Evolutionary conservation across 805 yeast genomes (phyloP).

Genomic region (Hanseniaspora jakobsenii): DNA sequence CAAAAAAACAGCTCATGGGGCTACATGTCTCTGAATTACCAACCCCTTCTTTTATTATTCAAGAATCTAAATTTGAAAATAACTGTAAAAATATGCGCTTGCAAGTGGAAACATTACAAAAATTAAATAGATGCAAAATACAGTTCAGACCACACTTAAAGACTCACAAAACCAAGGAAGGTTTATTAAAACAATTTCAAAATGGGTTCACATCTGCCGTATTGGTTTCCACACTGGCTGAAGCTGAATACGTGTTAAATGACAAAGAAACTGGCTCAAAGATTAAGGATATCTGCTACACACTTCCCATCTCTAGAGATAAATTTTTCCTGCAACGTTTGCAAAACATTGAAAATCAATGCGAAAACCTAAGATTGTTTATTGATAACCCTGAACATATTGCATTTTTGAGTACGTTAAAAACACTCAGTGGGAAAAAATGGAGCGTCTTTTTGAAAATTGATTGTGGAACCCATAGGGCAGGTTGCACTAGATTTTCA

Average conservation of each 20-base stretch:
- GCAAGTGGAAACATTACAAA: slow-evolving; percentile 30
- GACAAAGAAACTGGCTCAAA: slow-evolving; percentile 23
- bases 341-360: slow-evolving; percentile 29
- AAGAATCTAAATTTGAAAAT: slow-evolving; percentile 27
- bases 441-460: slow-evolving; percentile 62
- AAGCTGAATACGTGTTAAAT: slow-evolving; percentile 40
- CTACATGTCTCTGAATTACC: slow-evolving; percentile 28
- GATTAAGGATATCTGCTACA: slow-evolving; percentile 41
- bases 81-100: slow-evolving; percentile 43
- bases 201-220: slow-evolving; percentile 32
- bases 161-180: slow-evolving; percentile 61
- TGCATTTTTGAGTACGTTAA: slow-evolving; percentile 36
- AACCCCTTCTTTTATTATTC: slow-evolving; percentile 40
- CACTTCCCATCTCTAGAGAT: slow-evolving; percentile 46
- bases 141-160: slow-evolving; percentile 62
- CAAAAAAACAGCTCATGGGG: neutral
- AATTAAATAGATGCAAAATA: slow-evolving; percentile 20
- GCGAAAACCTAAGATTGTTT: slow-evolving; percentile 43
- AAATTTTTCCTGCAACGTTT: slow-evolving; percentile 36
- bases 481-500: slow-evolving; percentile 38
- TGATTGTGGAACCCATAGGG: slow-evolving; percentile 60
- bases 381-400: slow-evolving; percentile 49
- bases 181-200: slow-evolving; percentile 40
- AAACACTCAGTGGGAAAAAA: slow-evolving; percentile 15
- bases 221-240: slow-evolving; percentile 58